These are phyloP conservation scores for Phytophthora ramorum DNA, from an alignment of 352 stramenopile genomes.

Conservation along the genomic window DNA sequence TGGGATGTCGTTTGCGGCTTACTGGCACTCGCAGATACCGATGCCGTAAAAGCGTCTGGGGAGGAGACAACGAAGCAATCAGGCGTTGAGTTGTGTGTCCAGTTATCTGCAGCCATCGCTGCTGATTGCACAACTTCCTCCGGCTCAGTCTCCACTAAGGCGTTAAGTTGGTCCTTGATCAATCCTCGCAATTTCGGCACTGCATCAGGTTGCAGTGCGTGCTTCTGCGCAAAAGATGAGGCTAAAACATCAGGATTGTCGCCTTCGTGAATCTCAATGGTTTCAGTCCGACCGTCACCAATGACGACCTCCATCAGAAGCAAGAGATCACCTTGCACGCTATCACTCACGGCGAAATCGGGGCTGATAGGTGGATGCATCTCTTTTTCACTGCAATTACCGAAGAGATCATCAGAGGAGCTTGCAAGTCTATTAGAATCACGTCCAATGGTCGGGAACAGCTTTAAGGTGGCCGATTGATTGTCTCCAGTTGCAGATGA, in stretches of 20 bases:
- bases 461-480: constrained; percentile 14
- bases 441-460: constrained; percentile 6
- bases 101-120: constrained; percentile 16
- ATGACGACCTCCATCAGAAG: constrained; percentile 85
- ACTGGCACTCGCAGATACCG: not conserved
- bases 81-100: constrained; percentile 10
- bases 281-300: constrained; percentile 68
- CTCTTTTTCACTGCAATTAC: constrained; percentile 4
- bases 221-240: constrained; percentile 52
- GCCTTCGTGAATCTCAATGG: constrained; percentile 67
- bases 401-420: constrained; percentile 1
- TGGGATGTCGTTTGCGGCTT: not conserved
- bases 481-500: not conserved
- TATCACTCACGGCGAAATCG: not conserved
- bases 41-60: not conserved
- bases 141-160: constrained; percentile 38
- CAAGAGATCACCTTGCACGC: constrained; percentile 48
- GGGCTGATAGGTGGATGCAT: not conserved
- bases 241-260: constrained; percentile 60
- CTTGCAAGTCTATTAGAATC: constrained; percentile 2
- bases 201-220: constrained; percentile 58
- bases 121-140: constrained; percentile 19
- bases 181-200: constrained; percentile 58
- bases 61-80: constrained; percentile 16
- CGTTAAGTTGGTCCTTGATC: constrained; percentile 67